phyloP scores from a whole-genome alignment of 108 stramenopile genomes.

The Cyclotella choctawhatcheeana region DNA sequence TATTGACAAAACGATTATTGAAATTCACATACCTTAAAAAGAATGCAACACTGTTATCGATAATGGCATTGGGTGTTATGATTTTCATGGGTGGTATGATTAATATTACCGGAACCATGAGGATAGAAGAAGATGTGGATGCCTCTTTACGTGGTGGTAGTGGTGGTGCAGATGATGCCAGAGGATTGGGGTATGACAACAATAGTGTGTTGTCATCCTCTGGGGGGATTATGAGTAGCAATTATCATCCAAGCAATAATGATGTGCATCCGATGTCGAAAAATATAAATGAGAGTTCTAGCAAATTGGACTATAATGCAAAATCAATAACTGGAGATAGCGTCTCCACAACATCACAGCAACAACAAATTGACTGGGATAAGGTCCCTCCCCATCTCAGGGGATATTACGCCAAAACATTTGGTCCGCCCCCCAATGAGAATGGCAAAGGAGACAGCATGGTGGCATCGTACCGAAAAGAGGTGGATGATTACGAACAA shows the following conservation, averaged over 20 bases:
- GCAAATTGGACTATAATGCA: neutral
- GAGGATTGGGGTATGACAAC: neutral
- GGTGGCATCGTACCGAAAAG: neutral
- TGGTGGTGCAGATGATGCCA: neutral
- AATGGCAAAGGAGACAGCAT: neutral
- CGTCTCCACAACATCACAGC: neutral
- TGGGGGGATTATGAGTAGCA: no score
- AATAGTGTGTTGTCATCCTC: neutral
- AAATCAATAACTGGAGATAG: neutral
- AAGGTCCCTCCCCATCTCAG: constrained; percentile 46
- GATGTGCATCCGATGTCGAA: no score
- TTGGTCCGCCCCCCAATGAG: constrained; percentile 8
- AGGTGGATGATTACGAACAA: constrained; percentile 2
- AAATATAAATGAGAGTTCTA: no score
- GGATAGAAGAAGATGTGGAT: neutral
- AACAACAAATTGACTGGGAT: constrained; percentile 27
- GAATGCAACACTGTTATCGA: constrained; percentile 13
- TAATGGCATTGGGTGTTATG: constrained; percentile 10
- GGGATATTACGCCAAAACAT: constrained; percentile 39
- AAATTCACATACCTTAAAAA: constrained; percentile 14
- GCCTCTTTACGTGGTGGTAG: neutral
- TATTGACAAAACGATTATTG: neutral
- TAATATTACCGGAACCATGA: constrained; percentile 5
- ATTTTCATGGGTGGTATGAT: constrained; percentile 13
- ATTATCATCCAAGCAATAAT: no score